phyloP scores from a whole-genome alignment of 164 flowering plant species.

The Nymphaea colorata region DNA sequence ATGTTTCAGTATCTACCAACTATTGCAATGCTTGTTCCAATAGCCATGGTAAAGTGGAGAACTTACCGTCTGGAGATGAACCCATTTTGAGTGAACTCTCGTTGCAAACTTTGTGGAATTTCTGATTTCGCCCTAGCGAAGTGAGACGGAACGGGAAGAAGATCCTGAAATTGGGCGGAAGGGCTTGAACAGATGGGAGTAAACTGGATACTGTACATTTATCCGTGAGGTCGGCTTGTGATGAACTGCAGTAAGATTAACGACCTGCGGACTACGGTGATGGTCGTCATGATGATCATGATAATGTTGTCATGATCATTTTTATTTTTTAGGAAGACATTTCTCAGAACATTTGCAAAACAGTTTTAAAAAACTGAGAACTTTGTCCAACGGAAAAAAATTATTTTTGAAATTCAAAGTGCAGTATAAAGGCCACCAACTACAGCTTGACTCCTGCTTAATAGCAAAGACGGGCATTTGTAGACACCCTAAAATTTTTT shows the following conservation, averaged over 20 bases:
- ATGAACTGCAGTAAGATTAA: not conserved
- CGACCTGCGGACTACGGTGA: not conserved
- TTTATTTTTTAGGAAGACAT: no score
- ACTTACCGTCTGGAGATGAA: conserved; percentile 9
- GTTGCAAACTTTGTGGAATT: not conserved
- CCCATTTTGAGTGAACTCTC: not conserved
- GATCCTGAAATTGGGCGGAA: not conserved
- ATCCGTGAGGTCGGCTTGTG: not conserved
- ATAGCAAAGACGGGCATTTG: no score
- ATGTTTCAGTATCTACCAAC: no score
- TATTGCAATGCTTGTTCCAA: not conserved
- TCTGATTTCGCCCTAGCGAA: not conserved
- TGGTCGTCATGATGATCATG: not conserved
- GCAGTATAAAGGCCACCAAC: no score
- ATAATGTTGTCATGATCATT: not conserved
- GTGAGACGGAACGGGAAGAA: not conserved
- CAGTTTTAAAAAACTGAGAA: no score
- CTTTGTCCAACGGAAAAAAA: no score
- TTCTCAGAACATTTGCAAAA: no score
- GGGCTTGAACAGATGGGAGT: not conserved
- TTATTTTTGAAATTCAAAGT: no score
- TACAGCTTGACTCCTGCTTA: no score
- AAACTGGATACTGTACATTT: no score
- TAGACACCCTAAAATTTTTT: no score
- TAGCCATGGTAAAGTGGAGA: conserved; percentile 6